A percentile compares a stretch with the other conserved stretches of the same genome.
Evolutionary conservation across 2,329 filamentous ascomycete genomes (phyloP).

Genomic region (Elsinoe perseae): DNA sequence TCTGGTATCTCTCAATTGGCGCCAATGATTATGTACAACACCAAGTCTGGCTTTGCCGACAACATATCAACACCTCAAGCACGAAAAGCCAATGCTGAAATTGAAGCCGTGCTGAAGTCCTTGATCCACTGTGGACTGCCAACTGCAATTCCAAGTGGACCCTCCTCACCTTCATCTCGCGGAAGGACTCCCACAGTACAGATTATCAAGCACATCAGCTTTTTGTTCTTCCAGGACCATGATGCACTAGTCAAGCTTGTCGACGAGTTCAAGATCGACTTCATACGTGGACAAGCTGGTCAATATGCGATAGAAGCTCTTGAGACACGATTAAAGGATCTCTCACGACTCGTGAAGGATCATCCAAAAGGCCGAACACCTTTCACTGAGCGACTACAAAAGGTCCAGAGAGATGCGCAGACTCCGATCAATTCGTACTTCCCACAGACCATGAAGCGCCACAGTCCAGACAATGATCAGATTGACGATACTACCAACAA

Average conservation of each 20-base stretch:
- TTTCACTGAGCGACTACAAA: not conserved
- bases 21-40: not conserved
- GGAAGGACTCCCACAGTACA: not conserved
- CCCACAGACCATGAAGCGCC: not conserved
- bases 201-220: conserved; percentile 16
- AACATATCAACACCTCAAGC: conserved; percentile 1
- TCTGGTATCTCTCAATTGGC: no score
- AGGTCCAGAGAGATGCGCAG: not conserved
- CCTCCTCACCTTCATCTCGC: conserved; percentile 14
- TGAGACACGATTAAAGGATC: conserved; percentile 1
- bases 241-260: conserved; percentile 16
- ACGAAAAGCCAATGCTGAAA: conserved; percentile 16
- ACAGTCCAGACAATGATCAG: not conserved
- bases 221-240: conserved; percentile 18
- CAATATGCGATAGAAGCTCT: not conserved
- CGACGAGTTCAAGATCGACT: conserved; percentile 13
- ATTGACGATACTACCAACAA: not conserved
- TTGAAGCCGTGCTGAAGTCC: conserved; percentile 15
- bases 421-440: not conserved
- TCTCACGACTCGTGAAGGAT: conserved; percentile 10
- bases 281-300: not conserved
- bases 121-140: conserved; percentile 14
- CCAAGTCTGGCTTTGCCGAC: not conserved
- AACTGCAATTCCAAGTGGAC: not conserved
- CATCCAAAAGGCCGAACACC: not conserved